A percentile compares a stretch with the other conserved stretches of the same genome.
Conservation (phyloP, 2,329 filamentous ascomycete genomes). For the Clarireedia paspali region DNA sequence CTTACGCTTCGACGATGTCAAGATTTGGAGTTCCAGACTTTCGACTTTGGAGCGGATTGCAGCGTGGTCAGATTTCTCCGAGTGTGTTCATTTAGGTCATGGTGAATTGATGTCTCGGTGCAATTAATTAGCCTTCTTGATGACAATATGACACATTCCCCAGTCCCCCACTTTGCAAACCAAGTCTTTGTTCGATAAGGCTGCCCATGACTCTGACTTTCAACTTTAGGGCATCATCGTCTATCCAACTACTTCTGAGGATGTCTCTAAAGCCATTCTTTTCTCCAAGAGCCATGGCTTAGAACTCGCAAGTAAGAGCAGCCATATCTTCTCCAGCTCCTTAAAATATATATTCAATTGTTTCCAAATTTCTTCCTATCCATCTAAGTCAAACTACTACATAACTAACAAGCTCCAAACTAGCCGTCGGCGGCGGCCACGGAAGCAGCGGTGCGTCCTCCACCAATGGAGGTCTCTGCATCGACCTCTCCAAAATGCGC, state of each 20-base stretch:
- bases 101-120: too few relatives aligned
- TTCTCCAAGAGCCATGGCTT: conserved; percentile 10
- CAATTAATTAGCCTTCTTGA: too few relatives aligned
- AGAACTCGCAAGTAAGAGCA: conserved; percentile 6
- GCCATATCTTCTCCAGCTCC: conserved; percentile 9
- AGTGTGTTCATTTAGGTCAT: too few relatives aligned
- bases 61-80: too few relatives aligned
- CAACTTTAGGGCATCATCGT: conserved; percentile 4
- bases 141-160: too few relatives aligned
- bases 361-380: neutral
- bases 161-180: neutral
- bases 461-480: neutral
- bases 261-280: conserved; percentile 11
- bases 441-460: conserved; percentile 3
- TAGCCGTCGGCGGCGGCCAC: conserved; percentile 8
- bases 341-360: neutral
- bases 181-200: neutral
- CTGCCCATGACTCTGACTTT: neutral
- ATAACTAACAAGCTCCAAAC: neutral
- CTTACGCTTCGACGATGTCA: too few relatives aligned
- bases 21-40: too few relatives aligned
- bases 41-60: too few relatives aligned
- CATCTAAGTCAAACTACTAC: too few relatives aligned
- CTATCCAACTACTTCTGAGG: conserved; percentile 12
- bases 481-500: conserved; percentile 13